A percentile compares a stretch with the other conserved stretches of the same genome.
These are phyloP conservation scores for Cadophora sp. DNA, from an alignment of 2,329 filamentous ascomycete species.

Conservation along the genomic window DNA sequence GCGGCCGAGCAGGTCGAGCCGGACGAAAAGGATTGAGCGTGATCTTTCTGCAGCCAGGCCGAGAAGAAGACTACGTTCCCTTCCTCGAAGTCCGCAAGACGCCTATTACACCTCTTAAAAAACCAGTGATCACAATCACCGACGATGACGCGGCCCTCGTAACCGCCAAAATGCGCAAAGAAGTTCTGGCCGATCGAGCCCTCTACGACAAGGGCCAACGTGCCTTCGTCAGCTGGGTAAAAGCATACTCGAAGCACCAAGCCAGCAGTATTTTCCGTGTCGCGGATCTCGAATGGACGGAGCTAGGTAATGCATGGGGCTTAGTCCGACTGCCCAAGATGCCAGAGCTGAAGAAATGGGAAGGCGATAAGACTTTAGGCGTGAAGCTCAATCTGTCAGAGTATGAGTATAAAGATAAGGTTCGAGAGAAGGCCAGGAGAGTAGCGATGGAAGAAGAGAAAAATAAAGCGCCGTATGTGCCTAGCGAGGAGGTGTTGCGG, in stretches of 20 bases:
- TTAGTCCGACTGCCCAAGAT: conserved; percentile 88
- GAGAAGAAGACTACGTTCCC: conserved; percentile 87
- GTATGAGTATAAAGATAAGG: conserved; percentile 75
- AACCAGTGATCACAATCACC: conserved; percentile 62
- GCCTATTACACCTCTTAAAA: conserved; percentile 70
- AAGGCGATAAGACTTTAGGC: conserved; percentile 69
- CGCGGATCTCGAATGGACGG: conserved; percentile 82
- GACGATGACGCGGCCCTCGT: conserved; percentile 64
- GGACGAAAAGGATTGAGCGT: conserved; percentile 85
- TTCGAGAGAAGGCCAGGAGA: conserved; percentile 69
- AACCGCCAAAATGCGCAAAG: conserved; percentile 65
- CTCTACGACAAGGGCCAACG: conserved; percentile 85
- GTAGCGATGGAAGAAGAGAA: conserved; percentile 59
- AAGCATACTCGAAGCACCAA: conserved; percentile 89
- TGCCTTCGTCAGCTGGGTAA: conserved; percentile 92
- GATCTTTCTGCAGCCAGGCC: conserved; percentile 82
- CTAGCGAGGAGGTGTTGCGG: conserved; percentile 52
- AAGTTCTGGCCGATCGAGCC: conserved; percentile 58
- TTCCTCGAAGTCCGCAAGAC: conserved; percentile 90
- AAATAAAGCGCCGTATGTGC: conserved; percentile 47
- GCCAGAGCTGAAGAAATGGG: conserved; percentile 83
- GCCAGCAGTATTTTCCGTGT: conserved; percentile 90
- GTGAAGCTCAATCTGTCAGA: conserved; percentile 70
- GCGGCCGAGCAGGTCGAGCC: conserved; percentile 88
- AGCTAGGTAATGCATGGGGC: conserved; percentile 83